Evolutionary conservation across 257 asterid genomes (phyloP).

Genomic region (Rubia yunnanensis): DNA sequence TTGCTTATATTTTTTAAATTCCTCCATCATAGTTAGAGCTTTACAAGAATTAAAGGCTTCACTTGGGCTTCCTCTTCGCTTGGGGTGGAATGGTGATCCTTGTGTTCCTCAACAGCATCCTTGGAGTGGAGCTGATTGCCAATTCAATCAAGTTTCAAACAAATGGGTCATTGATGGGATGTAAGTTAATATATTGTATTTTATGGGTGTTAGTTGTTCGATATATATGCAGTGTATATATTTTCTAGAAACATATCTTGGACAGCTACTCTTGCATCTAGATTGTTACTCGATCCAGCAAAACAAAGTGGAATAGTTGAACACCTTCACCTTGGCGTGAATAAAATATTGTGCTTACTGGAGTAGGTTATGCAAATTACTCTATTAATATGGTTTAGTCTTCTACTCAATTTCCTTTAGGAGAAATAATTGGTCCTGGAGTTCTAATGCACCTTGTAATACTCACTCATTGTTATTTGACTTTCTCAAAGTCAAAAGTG

Average conservation of each 20-base stretch:
- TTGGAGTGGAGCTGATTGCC: slow-evolving; percentile 96
- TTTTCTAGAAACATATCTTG: neutral
- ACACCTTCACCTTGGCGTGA: neutral
- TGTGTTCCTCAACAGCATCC: slow-evolving; percentile 98
- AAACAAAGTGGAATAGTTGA: neutral
- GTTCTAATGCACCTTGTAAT: neutral
- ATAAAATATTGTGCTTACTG: neutral
- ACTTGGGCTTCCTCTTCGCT: slow-evolving; percentile 92
- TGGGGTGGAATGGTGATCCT: slow-evolving; percentile 99
- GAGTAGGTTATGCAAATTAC: neutral
- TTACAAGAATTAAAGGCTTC: slow-evolving; percentile 63
- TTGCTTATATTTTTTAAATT: neutral
- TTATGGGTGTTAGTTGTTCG: neutral
- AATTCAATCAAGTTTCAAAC: slow-evolving; percentile 46
- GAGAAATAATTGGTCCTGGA: neutral
- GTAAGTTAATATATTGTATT: slow-evolving; percentile 46
- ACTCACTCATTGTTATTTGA: neutral
- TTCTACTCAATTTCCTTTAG: neutral
- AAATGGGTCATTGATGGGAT: slow-evolving; percentile 91
- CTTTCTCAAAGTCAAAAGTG: neutral
- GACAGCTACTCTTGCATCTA: neutral
- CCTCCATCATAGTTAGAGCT: slow-evolving; percentile 47
- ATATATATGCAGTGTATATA: neutral
- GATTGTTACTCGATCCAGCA: neutral
- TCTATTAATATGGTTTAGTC: neutral